Base-by-base conservation (phyloP, 192 early-diverging fungal genomes). In the Linnemannia zychae region DNA sequence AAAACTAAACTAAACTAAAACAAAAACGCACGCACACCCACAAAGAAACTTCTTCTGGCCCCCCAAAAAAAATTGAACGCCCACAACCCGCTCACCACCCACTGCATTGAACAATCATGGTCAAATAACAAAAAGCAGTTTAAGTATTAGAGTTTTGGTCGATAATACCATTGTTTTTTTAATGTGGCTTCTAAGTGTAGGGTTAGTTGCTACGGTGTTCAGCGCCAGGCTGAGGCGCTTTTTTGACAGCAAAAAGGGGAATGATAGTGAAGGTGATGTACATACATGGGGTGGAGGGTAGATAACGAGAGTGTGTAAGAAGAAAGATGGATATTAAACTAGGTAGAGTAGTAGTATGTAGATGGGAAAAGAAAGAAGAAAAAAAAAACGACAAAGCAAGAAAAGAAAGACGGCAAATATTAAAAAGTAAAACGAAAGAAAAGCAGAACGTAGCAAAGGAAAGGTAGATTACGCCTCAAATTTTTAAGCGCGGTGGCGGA, bases 401-500 rank as follows among this genome's bases (percentile, higher is more conserved):
- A 16, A 37, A 38, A 33, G 17, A 40, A 36, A 13, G 40, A 40
- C 20, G 67, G 34, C 67, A 60, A 60, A 20, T 40, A 69, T 40
- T n/a, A 36, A 69, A 36, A 69, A 33, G 33, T 5, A 44, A 57
- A 57, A 46, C n/a, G 22, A 40, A 28, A 68, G 36, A 33, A 20
- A 38, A 37, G 22, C 31, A 40, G 4, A 31, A 31, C 67, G 17
- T 33, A 63, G 28, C 24, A 60, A 49, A 49, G 24, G 28, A 5
- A 31, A 12, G 11, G 11, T 28, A 31, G 7, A 12, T 4, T 0
- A 15, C 11, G 1, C n/a, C n/a, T n/a, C n/a, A n/a, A n/a, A n/a
- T 9, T 44, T 44, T 12, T 63, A 63, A 11, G 57, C 57, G 28
- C 82, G 74, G 34, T 82, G 72, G 24, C 83, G 77, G 7, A 85